These are phyloP conservation scores for Breviolum minutum DNA, from an alignment of 73 alveolate species.

Conservation along the genomic window DNA sequence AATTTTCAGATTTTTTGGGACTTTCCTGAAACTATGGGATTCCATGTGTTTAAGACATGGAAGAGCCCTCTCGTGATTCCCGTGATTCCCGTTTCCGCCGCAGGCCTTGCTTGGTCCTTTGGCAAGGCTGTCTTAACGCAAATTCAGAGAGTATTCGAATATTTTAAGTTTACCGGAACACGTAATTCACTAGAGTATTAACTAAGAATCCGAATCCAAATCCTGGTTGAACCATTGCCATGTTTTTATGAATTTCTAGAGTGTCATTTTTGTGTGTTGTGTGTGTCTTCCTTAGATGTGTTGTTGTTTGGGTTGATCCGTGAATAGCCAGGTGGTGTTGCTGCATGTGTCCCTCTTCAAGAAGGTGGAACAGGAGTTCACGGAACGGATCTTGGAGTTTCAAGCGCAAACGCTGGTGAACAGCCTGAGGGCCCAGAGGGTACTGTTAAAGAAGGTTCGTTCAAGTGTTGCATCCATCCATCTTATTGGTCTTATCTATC, in stretches of 20 bases:
- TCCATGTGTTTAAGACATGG: too few relatives aligned
- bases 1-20: too few relatives aligned
- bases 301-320: neutral
- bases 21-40: too few relatives aligned
- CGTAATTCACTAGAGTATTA: too few relatives aligned
- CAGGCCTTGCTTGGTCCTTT: conserved; percentile 36
- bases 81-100: too few relatives aligned
- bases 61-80: too few relatives aligned
- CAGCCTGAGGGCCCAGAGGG: conserved; percentile 22
- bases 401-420: conserved; percentile 73
- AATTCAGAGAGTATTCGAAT: too few relatives aligned
- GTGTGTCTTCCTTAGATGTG: too few relatives aligned
- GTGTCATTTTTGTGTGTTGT: neutral
- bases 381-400: neutral
- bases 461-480: neutral
- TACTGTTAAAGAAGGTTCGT: neutral
- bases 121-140: too few relatives aligned
- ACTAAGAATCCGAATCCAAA: too few relatives aligned
- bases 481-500: too few relatives aligned
- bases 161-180: too few relatives aligned
- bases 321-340: neutral
- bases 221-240: neutral
- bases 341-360: neutral
- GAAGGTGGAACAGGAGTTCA: neutral
- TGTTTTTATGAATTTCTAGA: neutral